A percentile compares a stretch with the other conserved stretches of the same genome.
Evolutionary conservation across 768 basidiomycete species (phyloP).

Genomic region (Saitozyma sp.): DNA sequence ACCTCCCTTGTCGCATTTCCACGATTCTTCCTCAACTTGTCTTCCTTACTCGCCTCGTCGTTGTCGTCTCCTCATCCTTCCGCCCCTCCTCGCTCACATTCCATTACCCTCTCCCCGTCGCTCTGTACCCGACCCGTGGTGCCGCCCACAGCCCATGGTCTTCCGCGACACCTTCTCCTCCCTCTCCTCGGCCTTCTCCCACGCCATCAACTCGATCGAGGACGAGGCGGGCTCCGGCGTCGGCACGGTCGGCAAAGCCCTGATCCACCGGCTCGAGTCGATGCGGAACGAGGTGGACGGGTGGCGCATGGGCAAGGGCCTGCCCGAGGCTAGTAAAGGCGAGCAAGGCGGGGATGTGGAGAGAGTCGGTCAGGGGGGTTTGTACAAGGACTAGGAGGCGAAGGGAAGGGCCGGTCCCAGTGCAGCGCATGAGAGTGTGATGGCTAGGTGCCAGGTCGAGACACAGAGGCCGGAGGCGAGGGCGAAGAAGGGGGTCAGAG

Average conservation of each 20-base stretch:
- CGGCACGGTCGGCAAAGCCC: conserved; percentile 39
- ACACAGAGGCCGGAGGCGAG: no score
- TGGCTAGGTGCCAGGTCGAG: no score
- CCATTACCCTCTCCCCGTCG: not conserved
- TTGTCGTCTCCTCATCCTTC: not conserved
- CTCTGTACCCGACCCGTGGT: not conserved
- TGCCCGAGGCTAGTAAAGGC: conserved; percentile 30
- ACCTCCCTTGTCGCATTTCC: not conserved
- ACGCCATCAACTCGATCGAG: conserved; percentile 45
- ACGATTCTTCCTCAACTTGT: not conserved
- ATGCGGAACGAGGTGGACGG: conserved; percentile 49
- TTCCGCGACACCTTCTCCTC: conserved; percentile 45
- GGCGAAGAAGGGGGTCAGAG: no score
- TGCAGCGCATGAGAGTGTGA: not conserved
- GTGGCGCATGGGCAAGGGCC: conserved; percentile 37
- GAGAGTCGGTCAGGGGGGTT: conserved; percentile 8
- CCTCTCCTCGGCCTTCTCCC: conserved; percentile 44
- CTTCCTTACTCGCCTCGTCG: not conserved
- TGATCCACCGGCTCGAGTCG: conserved; percentile 38
- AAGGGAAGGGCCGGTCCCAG: not conserved
- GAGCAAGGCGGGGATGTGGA: conserved; percentile 37
- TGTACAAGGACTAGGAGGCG: conserved; percentile 3
- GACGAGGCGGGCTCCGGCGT: conserved; percentile 40
- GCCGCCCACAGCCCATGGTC: conserved; percentile 32
- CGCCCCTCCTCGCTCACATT: not conserved